Conservation (phyloP, 2,329 filamentous ascomycete genomes). For the Trichoderma atrobrunneum region DNA sequence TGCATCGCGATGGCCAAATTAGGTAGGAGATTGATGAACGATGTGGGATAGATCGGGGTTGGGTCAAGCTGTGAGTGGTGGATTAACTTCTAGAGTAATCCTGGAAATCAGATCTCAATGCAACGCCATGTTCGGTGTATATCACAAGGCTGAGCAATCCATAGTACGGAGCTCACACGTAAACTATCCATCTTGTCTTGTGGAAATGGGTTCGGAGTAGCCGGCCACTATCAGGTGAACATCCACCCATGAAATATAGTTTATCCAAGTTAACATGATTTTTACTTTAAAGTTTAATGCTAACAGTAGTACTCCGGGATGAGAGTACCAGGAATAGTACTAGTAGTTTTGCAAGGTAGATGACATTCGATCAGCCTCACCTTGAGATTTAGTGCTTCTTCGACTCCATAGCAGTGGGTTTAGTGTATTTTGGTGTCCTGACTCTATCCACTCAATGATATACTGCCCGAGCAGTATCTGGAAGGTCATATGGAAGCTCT, state of each 20-base stretch:
- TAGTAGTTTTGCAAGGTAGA: neutral
- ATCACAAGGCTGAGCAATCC: neutral
- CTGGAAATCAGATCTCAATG: neutral
- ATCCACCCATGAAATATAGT: neutral
- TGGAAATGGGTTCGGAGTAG: neutral
- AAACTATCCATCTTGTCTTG: neutral
- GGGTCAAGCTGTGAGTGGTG: constrained; percentile 12
- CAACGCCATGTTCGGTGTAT: neutral
- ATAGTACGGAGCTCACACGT: neutral
- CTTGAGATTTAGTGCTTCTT: neutral
- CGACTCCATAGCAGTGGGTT: neutral
- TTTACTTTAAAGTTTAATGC: neutral
- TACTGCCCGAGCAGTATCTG: neutral
- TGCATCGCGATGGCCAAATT: neutral
- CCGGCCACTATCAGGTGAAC: neutral
- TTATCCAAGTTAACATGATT: neutral
- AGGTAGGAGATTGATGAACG: neutral
- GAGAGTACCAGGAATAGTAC: neutral
- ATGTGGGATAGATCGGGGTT: neutral
- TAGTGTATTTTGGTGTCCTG: neutral
- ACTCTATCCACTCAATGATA: neutral
- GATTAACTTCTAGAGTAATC: constrained; percentile 12
- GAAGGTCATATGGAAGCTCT: neutral
- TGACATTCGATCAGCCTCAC: neutral
- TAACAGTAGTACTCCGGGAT: neutral